A percentile compares a stretch with the other conserved stretches of the same genome.
Conservation (phyloP, 1,139 yeast genomes). For the Candida tetrigidarum region DNA sequence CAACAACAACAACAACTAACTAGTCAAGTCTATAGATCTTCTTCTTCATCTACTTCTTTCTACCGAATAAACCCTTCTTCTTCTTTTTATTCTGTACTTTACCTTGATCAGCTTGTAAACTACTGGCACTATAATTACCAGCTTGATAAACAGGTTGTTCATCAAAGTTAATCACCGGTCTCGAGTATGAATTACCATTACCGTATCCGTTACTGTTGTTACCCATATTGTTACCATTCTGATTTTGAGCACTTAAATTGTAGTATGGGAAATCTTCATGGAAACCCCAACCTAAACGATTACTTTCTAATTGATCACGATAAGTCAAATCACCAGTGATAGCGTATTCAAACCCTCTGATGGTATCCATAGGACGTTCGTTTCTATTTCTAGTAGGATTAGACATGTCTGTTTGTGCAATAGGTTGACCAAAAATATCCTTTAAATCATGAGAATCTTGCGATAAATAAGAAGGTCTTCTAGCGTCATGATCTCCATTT, state of each 20-base stretch:
- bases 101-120: conserved; percentile 40
- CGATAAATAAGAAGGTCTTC: conserved; percentile 44
- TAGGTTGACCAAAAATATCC: conserved; percentile 85
- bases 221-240: conserved; percentile 13
- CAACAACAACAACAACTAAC: background rate
- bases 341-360: conserved; percentile 88
- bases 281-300: conserved; percentile 76
- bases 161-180: conserved; percentile 44
- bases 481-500: conserved; percentile 28
- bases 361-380: conserved; percentile 96
- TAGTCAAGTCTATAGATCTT: background rate
- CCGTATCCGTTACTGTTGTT: conserved; percentile 22
- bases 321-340: conserved; percentile 84
- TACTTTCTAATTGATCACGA: conserved; percentile 80
- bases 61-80: conserved; percentile 75
- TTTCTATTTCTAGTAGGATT: conserved; percentile 92
- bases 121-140: conserved; percentile 50
- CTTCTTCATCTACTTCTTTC: conserved; percentile 43
- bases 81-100: conserved; percentile 39
- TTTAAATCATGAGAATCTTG: conserved; percentile 53
- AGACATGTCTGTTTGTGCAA: conserved; percentile 76
- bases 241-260: conserved; percentile 23
- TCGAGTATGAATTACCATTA: conserved; percentile 25
- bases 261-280: conserved; percentile 52
- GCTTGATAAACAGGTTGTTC: conserved; percentile 73